A percentile compares a stretch with the other conserved stretches of the same genome.
phyloP scores from a whole-genome alignment of 371 early-diverging fungal species.

The Saksenaea vasiformis region DNA sequence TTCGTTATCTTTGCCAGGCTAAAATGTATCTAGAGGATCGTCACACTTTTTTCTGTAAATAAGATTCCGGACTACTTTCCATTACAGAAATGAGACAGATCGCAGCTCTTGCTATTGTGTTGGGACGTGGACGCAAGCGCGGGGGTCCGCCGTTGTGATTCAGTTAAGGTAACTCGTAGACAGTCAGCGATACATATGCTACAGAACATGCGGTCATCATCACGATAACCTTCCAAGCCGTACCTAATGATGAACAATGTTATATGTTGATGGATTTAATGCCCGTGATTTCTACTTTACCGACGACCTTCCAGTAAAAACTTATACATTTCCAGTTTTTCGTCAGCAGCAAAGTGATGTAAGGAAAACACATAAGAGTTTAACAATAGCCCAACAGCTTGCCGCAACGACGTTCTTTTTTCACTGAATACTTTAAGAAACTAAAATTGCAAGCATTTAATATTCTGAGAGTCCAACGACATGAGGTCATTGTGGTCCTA shows the following conservation, averaged over 20 bases:
- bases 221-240: neutral
- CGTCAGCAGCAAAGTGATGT: too few species aligned
- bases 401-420: neutral
- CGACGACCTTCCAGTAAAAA: too few species aligned
- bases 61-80: neutral
- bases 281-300: too few species aligned
- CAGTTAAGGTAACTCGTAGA: neutral
- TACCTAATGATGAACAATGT: too few species aligned
- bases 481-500: too few species aligned
- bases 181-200: neutral
- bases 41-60: neutral
- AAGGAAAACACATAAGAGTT: too few species aligned
- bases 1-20: neutral
- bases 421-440: neutral
- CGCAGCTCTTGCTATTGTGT: neutral
- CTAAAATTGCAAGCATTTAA: neutral
- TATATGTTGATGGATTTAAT: too few species aligned
- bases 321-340: too few species aligned
- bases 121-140: neutral
- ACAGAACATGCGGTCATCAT: neutral
- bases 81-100: neutral
- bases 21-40: neutral
- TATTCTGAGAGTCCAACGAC: too few species aligned
- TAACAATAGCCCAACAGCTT: neutral
- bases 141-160: neutral